phyloP scores from a whole-genome alignment of 2,329 filamentous ascomycete species.

The Pestalotiopsis sp. region DNA sequence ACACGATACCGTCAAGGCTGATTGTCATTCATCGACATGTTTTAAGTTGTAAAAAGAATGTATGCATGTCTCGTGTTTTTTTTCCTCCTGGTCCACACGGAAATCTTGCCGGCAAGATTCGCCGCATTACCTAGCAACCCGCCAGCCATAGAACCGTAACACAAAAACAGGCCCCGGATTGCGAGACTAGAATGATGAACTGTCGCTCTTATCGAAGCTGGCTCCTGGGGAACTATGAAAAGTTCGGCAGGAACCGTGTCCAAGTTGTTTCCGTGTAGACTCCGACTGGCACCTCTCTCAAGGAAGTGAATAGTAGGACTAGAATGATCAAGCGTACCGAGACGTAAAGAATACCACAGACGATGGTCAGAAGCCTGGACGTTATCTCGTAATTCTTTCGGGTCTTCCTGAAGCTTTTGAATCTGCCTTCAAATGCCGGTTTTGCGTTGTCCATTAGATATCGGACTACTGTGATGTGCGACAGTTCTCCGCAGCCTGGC shows the following conservation, averaged over 20 bases:
- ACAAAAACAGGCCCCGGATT: no score
- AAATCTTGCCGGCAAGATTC: no score
- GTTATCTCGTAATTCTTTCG: background rate
- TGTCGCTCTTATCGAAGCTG: no score
- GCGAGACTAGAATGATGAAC: no score
- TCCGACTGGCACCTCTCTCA: background rate
- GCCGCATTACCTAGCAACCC: no score
- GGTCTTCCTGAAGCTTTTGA: background rate
- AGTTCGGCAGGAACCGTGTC: background rate
- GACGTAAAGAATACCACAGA: background rate
- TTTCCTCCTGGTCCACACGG: no score
- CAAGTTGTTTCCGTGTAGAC: background rate
- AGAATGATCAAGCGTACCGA: background rate
- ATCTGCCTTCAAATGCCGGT: background rate
- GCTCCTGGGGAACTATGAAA: background rate
- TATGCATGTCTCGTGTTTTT: no score
- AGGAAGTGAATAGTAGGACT: background rate
- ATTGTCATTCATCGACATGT: no score
- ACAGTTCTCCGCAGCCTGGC: no score
- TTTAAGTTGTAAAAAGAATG: no score
- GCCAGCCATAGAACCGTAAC: no score
- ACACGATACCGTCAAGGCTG: no score
- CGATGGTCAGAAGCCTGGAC: background rate
- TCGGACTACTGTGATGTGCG: background rate
- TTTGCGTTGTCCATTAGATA: background rate